phyloP scores from a whole-genome alignment of 2,329 filamentous ascomycete genomes.

The Cladophialophora carrionii region DNA sequence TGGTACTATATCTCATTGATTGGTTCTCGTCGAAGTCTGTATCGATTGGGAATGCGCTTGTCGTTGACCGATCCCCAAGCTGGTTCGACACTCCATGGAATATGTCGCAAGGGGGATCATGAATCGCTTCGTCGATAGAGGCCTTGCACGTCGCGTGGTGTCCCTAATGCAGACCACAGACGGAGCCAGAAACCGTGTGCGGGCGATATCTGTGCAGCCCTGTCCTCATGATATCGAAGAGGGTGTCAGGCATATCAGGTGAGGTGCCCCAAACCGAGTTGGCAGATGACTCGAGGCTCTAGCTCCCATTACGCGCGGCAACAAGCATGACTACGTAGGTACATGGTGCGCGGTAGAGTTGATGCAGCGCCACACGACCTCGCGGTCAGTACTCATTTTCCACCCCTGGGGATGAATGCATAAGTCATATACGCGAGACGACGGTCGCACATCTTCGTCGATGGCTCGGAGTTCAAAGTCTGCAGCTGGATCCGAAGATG shows the following conservation, averaged over 20 bases:
- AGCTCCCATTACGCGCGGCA: not conserved
- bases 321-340: not conserved
- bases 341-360: not conserved
- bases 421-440: not conserved
- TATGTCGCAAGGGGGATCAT: not conserved
- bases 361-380: not conserved
- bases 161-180: not conserved
- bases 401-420: not conserved
- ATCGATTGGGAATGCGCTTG: not conserved
- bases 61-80: not conserved
- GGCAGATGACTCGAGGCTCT: not conserved
- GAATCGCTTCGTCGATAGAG: not conserved
- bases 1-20: conserved; percentile 28
- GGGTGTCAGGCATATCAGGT: conserved; percentile 4
- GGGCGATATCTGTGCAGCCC: not conserved
- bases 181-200: not conserved
- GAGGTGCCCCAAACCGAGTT: not conserved
- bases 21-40: not conserved
- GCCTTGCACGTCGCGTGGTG: not conserved
- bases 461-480: not conserved
- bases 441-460: not conserved
- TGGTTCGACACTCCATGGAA: not conserved
- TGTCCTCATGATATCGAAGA: not conserved
- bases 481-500: not conserved
- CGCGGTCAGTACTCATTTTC: not conserved